Percentiles rank a stretch among this genome's conserved stretches.
phyloP scores from a whole-genome alignment of 2,329 filamentous ascomycete species.

The Pleurostoma richardsiae region DNA sequence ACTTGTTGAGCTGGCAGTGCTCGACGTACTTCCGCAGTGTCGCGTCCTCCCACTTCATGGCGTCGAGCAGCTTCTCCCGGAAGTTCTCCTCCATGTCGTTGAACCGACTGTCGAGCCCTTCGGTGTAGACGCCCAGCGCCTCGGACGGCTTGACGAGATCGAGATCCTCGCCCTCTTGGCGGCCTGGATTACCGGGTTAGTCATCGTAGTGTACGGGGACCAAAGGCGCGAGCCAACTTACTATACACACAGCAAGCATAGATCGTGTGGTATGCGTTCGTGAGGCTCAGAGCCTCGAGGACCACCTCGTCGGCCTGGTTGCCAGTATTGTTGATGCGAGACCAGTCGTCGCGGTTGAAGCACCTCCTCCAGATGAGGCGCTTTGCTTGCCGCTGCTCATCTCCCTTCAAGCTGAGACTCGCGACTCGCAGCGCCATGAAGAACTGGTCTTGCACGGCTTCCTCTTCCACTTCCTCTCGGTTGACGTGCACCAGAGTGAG shows the following conservation, averaged over 20 bases:
- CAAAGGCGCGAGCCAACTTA: constrained; percentile 35
- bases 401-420: constrained; percentile 45
- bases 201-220: constrained; percentile 9
- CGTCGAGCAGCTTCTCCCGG: constrained; percentile 61
- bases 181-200: too few species aligned
- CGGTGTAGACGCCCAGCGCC: constrained; percentile 54
- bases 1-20: constrained; percentile 64
- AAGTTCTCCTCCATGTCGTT: constrained; percentile 56
- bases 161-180: constrained; percentile 32
- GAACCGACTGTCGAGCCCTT: constrained; percentile 58
- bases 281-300: constrained; percentile 55
- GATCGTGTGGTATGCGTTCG: constrained; percentile 64
- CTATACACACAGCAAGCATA: constrained; percentile 59
- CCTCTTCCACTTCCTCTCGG: background rate
- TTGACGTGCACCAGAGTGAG: constrained; percentile 66
- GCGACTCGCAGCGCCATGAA: constrained; percentile 64
- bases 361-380: constrained; percentile 80
- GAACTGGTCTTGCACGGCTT: constrained; percentile 53
- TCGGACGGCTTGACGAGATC: constrained; percentile 46
- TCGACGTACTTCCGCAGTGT: constrained; percentile 60
- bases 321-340: constrained; percentile 69
- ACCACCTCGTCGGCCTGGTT: constrained; percentile 68
- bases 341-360: constrained; percentile 82
- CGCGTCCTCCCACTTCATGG: constrained; percentile 69
- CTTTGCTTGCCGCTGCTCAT: constrained; percentile 50